Evolutionary conservation across 2,329 filamentous ascomycete species (phyloP).

Genomic region (Penicillium sp.): DNA sequence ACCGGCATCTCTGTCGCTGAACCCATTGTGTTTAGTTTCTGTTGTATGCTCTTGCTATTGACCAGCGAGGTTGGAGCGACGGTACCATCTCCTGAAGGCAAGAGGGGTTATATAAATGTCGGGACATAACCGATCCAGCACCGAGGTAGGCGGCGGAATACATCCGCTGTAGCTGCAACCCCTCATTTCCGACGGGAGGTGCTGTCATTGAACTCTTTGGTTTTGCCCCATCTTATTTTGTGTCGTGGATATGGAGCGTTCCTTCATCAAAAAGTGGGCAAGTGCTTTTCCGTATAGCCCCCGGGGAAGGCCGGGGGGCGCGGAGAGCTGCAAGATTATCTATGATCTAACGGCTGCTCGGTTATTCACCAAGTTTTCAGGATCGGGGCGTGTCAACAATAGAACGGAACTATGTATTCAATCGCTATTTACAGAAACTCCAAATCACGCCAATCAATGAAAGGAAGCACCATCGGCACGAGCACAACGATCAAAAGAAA

Average conservation of each 20-base stretch:
- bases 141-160: conserved; percentile 9
- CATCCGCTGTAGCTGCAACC: conserved; percentile 1
- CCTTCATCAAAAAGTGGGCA: background rate
- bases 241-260: background rate
- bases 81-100: background rate
- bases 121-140: background rate
- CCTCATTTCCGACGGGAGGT: conserved; percentile 6
- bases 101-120: background rate
- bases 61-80: background rate
- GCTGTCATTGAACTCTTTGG: background rate
- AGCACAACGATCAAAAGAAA: background rate
- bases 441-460: background rate
- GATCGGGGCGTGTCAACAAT: background rate
- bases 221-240: background rate
- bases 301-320: no score
- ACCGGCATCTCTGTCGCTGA: conserved; percentile 3
- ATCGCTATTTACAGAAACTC: conserved; percentile 13
- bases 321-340: background rate
- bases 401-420: conserved; percentile 5
- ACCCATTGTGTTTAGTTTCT: conserved; percentile 5
- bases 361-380: background rate
- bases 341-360: background rate
- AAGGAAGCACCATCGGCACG: background rate
- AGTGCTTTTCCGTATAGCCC: background rate
- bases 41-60: background rate